Percentiles rank a stretch among this genome's conserved stretches.
Conservation (phyloP, 2,329 filamentous ascomycete genomes). For the Spiromastix sp. region DNA sequence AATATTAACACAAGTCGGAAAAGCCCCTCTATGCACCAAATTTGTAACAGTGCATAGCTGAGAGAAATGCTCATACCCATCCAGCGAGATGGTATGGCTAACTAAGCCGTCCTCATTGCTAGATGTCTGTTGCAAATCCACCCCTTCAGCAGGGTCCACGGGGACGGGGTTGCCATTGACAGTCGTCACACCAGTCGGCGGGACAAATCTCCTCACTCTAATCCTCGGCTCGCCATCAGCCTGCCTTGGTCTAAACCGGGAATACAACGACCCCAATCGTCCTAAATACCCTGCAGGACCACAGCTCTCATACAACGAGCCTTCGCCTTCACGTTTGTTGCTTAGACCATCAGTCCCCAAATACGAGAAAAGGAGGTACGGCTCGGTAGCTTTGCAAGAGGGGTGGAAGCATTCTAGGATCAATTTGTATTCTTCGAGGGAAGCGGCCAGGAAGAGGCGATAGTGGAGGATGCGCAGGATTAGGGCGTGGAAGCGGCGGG, state of each 20-base stretch:
- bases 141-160: neutral
- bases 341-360: constrained; percentile 53
- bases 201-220: neutral
- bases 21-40: constrained; percentile 56
- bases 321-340: constrained; percentile 17
- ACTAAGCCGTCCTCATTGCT: constrained; percentile 42
- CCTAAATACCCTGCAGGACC: neutral
- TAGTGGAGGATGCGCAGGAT: constrained; percentile 54
- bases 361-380: constrained; percentile 59
- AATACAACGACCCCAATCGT: neutral
- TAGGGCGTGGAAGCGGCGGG: constrained; percentile 52
- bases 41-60: constrained; percentile 57
- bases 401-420: constrained; percentile 74
- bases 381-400: constrained; percentile 55
- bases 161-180: neutral
- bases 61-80: constrained; percentile 61
- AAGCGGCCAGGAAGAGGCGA: constrained; percentile 50
- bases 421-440: constrained; percentile 52
- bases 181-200: neutral
- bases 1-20: constrained; percentile 55
- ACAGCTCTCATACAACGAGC: neutral
- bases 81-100: constrained; percentile 46
- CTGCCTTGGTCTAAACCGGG: neutral
- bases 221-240: neutral
- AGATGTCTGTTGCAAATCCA: neutral